Evolutionary conservation across 2,329 filamentous ascomycete genomes (phyloP).

Genomic region (Fusarium xyrophilum): DNA sequence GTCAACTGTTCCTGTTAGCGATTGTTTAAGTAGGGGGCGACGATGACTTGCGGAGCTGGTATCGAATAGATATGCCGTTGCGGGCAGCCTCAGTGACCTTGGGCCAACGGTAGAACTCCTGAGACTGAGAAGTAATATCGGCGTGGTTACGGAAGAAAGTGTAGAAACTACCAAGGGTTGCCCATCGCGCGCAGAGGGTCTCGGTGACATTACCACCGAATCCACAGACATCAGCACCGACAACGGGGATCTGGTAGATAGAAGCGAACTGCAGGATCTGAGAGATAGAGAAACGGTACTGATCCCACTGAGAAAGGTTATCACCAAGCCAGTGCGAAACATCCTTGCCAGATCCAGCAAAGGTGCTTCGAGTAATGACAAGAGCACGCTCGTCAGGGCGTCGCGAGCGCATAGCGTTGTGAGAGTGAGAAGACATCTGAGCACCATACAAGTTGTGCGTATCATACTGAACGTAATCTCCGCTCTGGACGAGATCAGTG

Average conservation of each 20-base stretch:
- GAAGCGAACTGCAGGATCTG: slow-evolving; percentile 67
- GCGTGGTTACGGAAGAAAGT: slow-evolving; percentile 75
- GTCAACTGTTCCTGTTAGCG: slow-evolving; percentile 55
- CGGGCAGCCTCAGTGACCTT: slow-evolving; percentile 67
- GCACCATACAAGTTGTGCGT: slow-evolving; percentile 80
- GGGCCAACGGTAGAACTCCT: slow-evolving; percentile 74
- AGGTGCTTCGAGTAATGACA: slow-evolving; percentile 78
- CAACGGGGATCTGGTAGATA: slow-evolving; percentile 73
- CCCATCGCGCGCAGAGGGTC: slow-evolving; percentile 59
- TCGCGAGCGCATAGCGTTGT: slow-evolving; percentile 69
- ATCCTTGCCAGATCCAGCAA: slow-evolving; percentile 72
- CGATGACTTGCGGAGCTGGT: slow-evolving; percentile 57
- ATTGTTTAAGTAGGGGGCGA: accelerated
- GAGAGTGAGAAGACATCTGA: slow-evolving; percentile 74
- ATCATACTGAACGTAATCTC: slow-evolving; percentile 52
- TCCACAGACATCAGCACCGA: slow-evolving; percentile 78
- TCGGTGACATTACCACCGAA: slow-evolving; percentile 64
- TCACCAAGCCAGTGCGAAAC: slow-evolving; percentile 66
- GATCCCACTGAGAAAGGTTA: slow-evolving; percentile 57
- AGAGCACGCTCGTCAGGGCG: slow-evolving; percentile 70
- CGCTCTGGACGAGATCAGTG: slow-evolving; percentile 36
- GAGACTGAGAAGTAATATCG: slow-evolving; percentile 50
- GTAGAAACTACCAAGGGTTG: slow-evolving; percentile 69
- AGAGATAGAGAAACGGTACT: slow-evolving; percentile 65
- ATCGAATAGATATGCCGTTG: slow-evolving; percentile 72